Evolutionary conservation across 768 basidiomycete genomes (phyloP).

Genomic region (Trametes maxima): DNA sequence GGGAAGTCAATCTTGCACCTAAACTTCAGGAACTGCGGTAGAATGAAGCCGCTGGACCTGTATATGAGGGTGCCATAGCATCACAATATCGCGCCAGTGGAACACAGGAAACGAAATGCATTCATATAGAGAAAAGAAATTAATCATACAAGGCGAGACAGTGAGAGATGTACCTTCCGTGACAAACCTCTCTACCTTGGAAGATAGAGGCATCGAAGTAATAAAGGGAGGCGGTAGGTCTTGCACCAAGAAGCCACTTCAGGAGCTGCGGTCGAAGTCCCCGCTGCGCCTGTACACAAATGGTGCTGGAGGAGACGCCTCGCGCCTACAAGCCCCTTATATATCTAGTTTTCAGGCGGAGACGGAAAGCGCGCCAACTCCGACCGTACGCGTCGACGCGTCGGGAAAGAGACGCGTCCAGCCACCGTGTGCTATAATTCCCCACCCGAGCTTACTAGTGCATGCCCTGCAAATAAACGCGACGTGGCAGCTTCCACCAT

Average conservation of each 20-base stretch:
- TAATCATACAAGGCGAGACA: conserved; percentile 2
- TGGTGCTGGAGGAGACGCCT: conserved; percentile 21
- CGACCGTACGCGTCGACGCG: conserved; percentile 26
- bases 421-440: neutral
- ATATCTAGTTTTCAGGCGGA: conserved; percentile 3
- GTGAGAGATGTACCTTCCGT: conserved; percentile 31
- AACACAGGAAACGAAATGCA: neutral
- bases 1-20: conserved; percentile 5
- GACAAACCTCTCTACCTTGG: conserved; percentile 33
- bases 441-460: neutral
- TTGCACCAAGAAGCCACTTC: conserved; percentile 40
- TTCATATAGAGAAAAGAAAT: neutral
- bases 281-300: conserved; percentile 42
- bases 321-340: neutral
- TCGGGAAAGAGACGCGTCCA: conserved; percentile 20
- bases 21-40: conserved; percentile 20
- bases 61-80: conserved; percentile 15
- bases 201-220: conserved; percentile 29
- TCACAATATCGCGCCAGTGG: neutral
- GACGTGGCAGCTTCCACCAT: conserved; percentile 33
- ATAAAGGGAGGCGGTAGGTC: conserved; percentile 30
- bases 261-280: conserved; percentile 36
- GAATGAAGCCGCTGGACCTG: conserved; percentile 13
- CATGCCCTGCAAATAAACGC: neutral
- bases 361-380: conserved; percentile 22